A percentile compares a stretch with the other conserved stretches of the same genome.
Evolutionary conservation across 73 alveolate genomes (phyloP).

Genomic region (Blepharisma japonicum): DNA sequence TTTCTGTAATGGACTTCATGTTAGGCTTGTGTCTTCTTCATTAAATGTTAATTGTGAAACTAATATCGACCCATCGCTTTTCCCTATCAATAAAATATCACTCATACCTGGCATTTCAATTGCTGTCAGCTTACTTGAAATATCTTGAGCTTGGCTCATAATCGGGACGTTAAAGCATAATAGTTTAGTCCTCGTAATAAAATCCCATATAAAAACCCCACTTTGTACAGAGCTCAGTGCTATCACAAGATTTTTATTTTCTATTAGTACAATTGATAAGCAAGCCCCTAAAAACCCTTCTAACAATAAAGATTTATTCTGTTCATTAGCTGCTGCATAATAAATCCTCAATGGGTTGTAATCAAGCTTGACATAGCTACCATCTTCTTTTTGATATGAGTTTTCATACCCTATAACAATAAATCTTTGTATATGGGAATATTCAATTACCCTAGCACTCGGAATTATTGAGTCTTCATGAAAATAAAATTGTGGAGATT

Average conservation of each 20-base stretch:
- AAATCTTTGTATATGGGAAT: background rate
- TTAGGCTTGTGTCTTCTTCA: no score
- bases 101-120: background rate
- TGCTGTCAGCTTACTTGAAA: background rate
- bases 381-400: background rate
- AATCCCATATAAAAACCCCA: background rate
- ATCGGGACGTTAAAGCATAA: background rate
- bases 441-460: background rate
- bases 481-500: background rate
- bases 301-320: background rate
- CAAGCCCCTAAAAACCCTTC: conserved; percentile 19
- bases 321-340: conserved; percentile 4
- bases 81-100: background rate
- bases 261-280: background rate
- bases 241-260: background rate
- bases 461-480: background rate
- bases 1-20: no score
- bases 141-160: background rate
- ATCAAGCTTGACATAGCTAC: conserved; percentile 9
- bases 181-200: background rate
- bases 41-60: no score
- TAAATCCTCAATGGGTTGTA: background rate
- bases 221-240: conserved; percentile 10
- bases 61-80: conserved; percentile 1
- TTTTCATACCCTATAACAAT: conserved; percentile 18